Percentiles rank a stretch among this genome's conserved stretches.
These are phyloP conservation scores for Schwanniomyces sp. DNA, from an alignment of 805 yeast genomes.

Conservation along the genomic window DNA sequence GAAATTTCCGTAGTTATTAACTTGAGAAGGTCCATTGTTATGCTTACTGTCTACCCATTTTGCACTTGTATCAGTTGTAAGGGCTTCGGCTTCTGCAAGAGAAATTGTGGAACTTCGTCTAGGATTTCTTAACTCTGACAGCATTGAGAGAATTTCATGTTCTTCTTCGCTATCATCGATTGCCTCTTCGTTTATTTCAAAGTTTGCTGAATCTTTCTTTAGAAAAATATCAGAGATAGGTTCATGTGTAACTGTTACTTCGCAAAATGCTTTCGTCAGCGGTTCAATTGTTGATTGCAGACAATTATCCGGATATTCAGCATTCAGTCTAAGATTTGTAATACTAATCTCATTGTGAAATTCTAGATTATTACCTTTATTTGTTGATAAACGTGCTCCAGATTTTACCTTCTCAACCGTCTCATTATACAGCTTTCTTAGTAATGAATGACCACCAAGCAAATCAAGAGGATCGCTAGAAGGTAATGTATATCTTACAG, in stretches of 20 bases:
- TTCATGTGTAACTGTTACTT: too few relatives aligned
- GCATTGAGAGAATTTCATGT: constrained; percentile 6
- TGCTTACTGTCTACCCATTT: not conserved
- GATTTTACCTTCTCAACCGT: too few relatives aligned
- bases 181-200: not conserved
- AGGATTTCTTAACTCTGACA: not conserved
- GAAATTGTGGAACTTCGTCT: constrained; percentile 2
- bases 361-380: not conserved
- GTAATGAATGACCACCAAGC: not conserved
- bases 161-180: constrained; percentile 20
- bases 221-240: too few relatives aligned
- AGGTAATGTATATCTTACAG: not conserved
- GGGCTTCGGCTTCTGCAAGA: not conserved
- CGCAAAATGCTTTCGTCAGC: not conserved
- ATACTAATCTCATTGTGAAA: too few relatives aligned
- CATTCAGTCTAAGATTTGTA: too few relatives aligned
- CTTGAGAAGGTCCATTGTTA: not conserved
- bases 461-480: not conserved
- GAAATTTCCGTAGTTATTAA: constrained; percentile 4
- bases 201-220: too few relatives aligned
- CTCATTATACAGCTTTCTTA: not conserved
- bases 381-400: not conserved
- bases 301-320: not conserved
- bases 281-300: not conserved
- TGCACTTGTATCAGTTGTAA: constrained; percentile 1